Evolutionary conservation across 306 rosid species (phyloP), one percentile per base, ranked within the genome.

Genomic region (Cotoneaster glaucophyllus): DNA sequence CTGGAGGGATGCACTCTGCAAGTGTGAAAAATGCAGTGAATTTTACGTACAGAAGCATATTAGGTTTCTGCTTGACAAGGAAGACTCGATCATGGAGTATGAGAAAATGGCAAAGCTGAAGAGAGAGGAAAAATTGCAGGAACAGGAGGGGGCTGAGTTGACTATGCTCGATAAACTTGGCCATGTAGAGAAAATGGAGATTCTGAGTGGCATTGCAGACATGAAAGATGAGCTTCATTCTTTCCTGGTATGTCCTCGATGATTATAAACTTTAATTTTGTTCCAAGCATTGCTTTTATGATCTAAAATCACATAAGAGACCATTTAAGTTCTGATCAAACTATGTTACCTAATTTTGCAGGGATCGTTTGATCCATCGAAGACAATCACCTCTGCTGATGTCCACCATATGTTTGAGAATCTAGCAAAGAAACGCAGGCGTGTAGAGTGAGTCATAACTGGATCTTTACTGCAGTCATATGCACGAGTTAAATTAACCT

Each of bases 101-200:
- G 99, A 96, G 88, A 91, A 82, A 85, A 85, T 93, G 77, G 99
- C 91, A 41, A 90, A 91, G 78, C 85, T 78, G 81, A 96, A 86
- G 83, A 88, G 99, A 83, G 96, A 89, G 79, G 91, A 89, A 78
- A 96, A 92, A 75, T 79, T 90, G 84, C 92, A 90, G 87, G 80
- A 85, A 73, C 98, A 77, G 83, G 94, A 89, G 78, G 96, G 91
- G 62, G 96, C 91, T 17, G 97, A 90, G 83, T 73, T 85, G 73
- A 88, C 77, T 43, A 74, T 92, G 65, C 85, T 96, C 1, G 84
- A 86, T 84, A 90, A 87, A 24, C 93, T 96, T 69, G 99, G 98
- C 39, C 99, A 96, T 50, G 87, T 92, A 10, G 99, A 86, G 90
- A 96, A 96, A 77, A 91, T 96, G 59, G 99, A 92, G 89, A 83